phyloP scores from a whole-genome alignment of 805 yeast genomes.

The Metahyphopichia silvanorum region DNA sequence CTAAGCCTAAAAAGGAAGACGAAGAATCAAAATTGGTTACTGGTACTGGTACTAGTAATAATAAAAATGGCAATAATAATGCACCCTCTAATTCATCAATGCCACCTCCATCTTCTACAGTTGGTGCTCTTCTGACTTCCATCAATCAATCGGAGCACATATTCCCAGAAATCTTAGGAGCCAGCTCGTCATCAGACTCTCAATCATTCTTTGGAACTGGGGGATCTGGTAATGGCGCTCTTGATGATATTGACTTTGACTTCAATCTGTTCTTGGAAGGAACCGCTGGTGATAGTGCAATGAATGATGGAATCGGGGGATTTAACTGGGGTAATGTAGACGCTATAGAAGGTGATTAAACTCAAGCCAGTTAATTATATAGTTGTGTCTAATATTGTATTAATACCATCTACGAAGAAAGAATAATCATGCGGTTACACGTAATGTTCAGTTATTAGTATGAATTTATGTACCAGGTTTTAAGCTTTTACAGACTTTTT shows the following conservation, averaged over 20 bases:
- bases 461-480: too few relatives aligned
- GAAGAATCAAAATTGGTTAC: slow-evolving; percentile 4
- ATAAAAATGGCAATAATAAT: background rate
- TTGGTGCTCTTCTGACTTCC: slow-evolving; percentile 12
- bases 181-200: slow-evolving; percentile 11
- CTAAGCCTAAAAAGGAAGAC: slow-evolving; percentile 15
- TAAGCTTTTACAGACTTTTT: too few relatives aligned
- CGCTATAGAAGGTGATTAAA: slow-evolving; percentile 20
- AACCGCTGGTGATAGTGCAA: slow-evolving; percentile 19
- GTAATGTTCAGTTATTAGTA: too few relatives aligned
- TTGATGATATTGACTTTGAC: slow-evolving; percentile 44
- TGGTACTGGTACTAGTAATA: background rate
- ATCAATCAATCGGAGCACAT: slow-evolving; percentile 26
- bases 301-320: slow-evolving; percentile 32
- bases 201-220: slow-evolving; percentile 19
- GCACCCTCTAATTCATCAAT: slow-evolving; percentile 5
- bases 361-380: background rate
- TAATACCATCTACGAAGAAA: background rate
- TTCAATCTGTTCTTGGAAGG: slow-evolving; percentile 41
- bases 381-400: background rate
- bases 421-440: too few relatives aligned
- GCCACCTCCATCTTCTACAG: slow-evolving; percentile 20
- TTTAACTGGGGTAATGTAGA: slow-evolving; percentile 41
- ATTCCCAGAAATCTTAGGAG: slow-evolving; percentile 31
- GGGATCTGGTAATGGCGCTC: slow-evolving; percentile 18